Base-by-base conservation (phyloP, 352 stramenopile species). In the Phytopythium aichiense region DNA sequence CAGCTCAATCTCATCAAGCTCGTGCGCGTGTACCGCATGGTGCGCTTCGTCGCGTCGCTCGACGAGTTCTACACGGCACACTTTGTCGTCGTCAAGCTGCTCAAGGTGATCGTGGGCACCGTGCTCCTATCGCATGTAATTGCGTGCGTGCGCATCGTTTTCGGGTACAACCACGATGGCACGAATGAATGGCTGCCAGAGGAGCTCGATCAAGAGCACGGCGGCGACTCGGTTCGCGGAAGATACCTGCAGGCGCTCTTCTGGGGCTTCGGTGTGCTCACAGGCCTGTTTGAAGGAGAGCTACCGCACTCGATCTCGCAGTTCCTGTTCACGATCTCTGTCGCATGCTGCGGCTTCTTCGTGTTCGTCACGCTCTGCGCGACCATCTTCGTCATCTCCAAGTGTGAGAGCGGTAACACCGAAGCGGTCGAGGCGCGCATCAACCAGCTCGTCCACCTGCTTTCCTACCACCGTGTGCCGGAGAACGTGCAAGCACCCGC, bases 351-450 rank as follows among this genome's bases (percentile, higher is more conserved):
- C 42, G 84, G 81, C 0, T 91, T 93, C 50, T 80, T 79, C 7
- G 65, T 91, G 55, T 93, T 91, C 60, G 88, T 78, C 15, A 74
- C 69, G 1, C 71, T 91, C 22, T 88, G 83, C 4, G 80, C 80
- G 0, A 93, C 81, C 25, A 82, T 93, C 51, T 93, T 93, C 60
- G 85, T 88, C 45, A 79, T 91, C 31, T 93, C 84, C 30, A 90
- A 89, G 58, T 91, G 84, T 38, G 75, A 91, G 65, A 88, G 80
- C 46, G 79, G 83, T 2, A 76, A 81, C 13, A 70, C 69, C 0
- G 84, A 91, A 57, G 69, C 72, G 0, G 77, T 80, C 0, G 80
- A 90, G 35, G 84, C 80, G 7, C 67, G 75, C 18, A 87, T 90
- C 57, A 90, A 91, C 37, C 84, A 93, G 31, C 73, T 93, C 5